Base-by-base conservation (phyloP, 1,139 yeast genomes). In the Nadsonia commutata region DNA sequence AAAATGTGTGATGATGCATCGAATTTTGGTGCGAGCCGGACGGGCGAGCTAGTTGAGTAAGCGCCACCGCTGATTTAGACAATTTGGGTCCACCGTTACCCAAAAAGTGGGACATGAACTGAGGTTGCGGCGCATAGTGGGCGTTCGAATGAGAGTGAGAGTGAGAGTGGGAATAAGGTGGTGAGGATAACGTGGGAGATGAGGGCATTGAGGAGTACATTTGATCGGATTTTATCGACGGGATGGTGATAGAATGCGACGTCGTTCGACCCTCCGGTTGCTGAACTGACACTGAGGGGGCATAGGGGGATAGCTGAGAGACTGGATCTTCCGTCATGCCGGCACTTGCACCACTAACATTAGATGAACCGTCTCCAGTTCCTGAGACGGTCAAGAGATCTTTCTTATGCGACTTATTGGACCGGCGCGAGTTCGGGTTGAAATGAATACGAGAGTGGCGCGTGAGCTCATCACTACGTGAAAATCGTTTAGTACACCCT, bases 391-490 rank as follows among this genome's bases (percentile, higher is more conserved):
- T 27, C n/a, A 16, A 13, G 16, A 27, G n/a, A 9, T 9, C 16
- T 13, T 27, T 27, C n/a, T 27, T 27, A 4, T 27, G 33, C 16
- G 33, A 27, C n/a, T 27, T 27, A 16, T 27, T 13, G 13, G 33
- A 13, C 9, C 33, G 33, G 9, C 33, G 9, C 5, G 33, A 27
- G 13, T 27, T 27, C 20, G 90, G 90, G 56, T 83, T 82, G 18
- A 81, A 76, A 60, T 88, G 97, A 45, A 86, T 88, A 50, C 95
- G 69, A 40, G 81, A 70, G 60, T 88, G 97, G 52, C 97, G 70
- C 27, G 95, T 88, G 48, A 88, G 68, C 63, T 88, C 97, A 60
- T 88, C 97, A 40, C 86, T 77, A 46, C 97, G 70, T 43, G 90
- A 78, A 57, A 88, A 88, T 48, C 82, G 74, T 62, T 88, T 88